Evolutionary conservation across 306 rosid genomes (phyloP), one percentile per base, ranked within the genome.

Genomic region (Fagus crenata): DNA sequence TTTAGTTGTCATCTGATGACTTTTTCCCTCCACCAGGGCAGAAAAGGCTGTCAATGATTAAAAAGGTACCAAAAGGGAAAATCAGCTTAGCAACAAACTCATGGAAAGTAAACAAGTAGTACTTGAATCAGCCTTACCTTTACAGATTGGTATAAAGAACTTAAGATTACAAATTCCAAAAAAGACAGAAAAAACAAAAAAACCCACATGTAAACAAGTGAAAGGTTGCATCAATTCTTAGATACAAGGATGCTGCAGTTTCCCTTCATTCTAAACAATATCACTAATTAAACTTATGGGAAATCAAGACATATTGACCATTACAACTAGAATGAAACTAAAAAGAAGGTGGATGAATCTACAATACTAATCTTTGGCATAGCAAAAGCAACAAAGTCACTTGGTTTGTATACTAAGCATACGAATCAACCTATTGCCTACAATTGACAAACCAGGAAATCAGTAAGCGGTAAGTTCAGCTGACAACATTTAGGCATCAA

Each of bases 11-110:
- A 77, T 80, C 54, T 75, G 83, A 14, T 75, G 78, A 77, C 65
- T 80, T 9, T 81, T 80, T 37, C 87, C 89, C 58, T 83, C 89
- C 83, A 85, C 77, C 82, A 80, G 73, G 14, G 83, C 75, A 77
- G 67, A 56, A 74, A 82, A 85, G 74, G 49, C 89, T 85, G 86
- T 79, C 40, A 76, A 60, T 39, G 5, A 28, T 39, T 7, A 75
- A 78, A 59, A 51, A 18, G 77, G 53, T 36, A 7, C 35, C 17
- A 7, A 2, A 56, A 43, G 65, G 13, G 22, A 65, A 35, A 17
- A 39, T 65, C 71, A 65, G 41, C 11, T 70, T 12, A 49, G 54
- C 31, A 49, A 49, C 31, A 49, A 70, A 17, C 43, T 17, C 22
- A 37, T n/a, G 18, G 75, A 49, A 56, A 58, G 13, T 11, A 41